Base-by-base conservation (phyloP, 805 yeast species). In the Candida yuanshanica region DNA sequence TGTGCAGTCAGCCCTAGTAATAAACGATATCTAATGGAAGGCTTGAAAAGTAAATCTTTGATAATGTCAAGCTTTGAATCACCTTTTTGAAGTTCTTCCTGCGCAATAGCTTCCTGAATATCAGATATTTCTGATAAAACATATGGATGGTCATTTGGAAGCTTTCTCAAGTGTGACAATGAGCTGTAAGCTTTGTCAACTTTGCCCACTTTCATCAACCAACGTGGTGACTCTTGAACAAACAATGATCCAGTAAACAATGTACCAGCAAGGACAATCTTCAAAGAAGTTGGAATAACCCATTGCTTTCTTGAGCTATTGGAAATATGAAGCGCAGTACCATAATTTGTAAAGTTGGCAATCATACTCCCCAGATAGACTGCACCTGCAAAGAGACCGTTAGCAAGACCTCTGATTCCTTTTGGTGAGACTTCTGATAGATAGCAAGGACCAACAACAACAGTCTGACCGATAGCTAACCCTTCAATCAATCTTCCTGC, bases 401-500 rank as follows among this genome's bases (percentile, higher is more conserved):
- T 69, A 51, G 75, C 69, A 37, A 72, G 49, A 33, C 81, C 81
- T 57, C 82, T 65, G 42, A 72, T 68, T 25, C 69, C 59, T 33
- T 66, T 63, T 16, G 83, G 81, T 13, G 80, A 64, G 27, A 72
- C 67, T 52, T 77, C 83, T 4, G 77, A 66, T 36, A 74, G 53
- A 48, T 74, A 75, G 38, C 74, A 64, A 12, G 81, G 81, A 7
- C 80, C 81, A 45, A 72, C 65, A 14, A 76, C 75, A 9, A 74
- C 70, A 8, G 81, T 71, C 49, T 74, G 75, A n/a, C 83, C 81
- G 39, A 77, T 63, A 20, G 74, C 75, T 14, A 74, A 52, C 20
- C 82, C 82, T 49, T 75, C 79, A 36, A 77, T 52, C 20, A 76
- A 62, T 43, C 81, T 62, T 11, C 82, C 81, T 29, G 73, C 79